These are phyloP conservation scores for Gracilaria gracilis DNA, from an alignment of 23 red algal genomes.

Conservation along the genomic window DNA sequence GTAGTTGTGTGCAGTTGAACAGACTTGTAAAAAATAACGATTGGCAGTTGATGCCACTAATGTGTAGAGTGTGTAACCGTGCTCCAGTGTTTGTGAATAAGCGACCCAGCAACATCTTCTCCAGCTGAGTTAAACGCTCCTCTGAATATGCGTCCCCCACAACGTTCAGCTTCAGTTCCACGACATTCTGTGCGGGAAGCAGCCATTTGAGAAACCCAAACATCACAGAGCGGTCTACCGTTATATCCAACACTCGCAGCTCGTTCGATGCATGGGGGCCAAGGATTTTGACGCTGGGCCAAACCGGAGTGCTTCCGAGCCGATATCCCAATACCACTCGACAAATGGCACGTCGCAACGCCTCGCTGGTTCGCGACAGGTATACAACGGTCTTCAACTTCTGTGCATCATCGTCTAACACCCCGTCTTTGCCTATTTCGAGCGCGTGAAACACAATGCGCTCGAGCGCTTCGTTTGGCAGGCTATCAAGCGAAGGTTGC, in stretches of 20 bases:
- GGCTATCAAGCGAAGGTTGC: not conserved
- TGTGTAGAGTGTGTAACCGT: constrained; percentile 9
- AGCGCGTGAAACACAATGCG: not conserved
- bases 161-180: constrained; percentile 11
- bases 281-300: constrained; percentile 48
- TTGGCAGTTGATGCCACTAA: constrained; percentile 46
- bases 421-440: not conserved
- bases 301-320: constrained; percentile 10
- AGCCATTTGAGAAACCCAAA: constrained; percentile 64
- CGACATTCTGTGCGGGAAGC: constrained; percentile 1
- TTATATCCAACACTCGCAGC: constrained; percentile 27
- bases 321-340: not conserved
- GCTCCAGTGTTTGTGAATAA: constrained; percentile 51
- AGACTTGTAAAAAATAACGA: constrained; percentile 45
- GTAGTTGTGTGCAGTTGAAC: constrained; percentile 58
- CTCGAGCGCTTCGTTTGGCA: constrained; percentile 5
- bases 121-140: constrained; percentile 28
- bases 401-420: not conserved
- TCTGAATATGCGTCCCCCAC: constrained; percentile 32
- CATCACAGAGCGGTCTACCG: constrained; percentile 43
- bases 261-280: constrained; percentile 18
- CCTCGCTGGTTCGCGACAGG: not conserved
- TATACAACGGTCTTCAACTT: not conserved
- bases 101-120: constrained; percentile 44
- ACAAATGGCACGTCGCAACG: not conserved